Evolutionary conservation across 805 yeast species (phyloP).

Genomic region (Clavispora fructus): DNA sequence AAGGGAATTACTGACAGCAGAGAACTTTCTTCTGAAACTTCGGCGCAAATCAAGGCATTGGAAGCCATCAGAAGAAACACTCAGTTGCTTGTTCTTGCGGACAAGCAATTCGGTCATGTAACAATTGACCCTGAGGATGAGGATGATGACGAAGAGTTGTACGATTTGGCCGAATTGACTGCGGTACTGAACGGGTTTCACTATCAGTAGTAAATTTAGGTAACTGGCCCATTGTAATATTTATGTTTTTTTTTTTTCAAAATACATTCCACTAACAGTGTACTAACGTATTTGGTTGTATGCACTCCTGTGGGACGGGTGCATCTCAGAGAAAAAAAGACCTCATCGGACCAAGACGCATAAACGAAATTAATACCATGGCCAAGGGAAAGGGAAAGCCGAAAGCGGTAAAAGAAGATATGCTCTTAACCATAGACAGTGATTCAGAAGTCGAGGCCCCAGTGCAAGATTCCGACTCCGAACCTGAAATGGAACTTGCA

Average conservation of each 20-base stretch:
- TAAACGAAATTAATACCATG: conserved; percentile 4
- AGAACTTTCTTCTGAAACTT: conserved; percentile 33
- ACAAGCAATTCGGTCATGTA: conserved; percentile 12
- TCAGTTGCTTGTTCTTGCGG: conserved; percentile 35
- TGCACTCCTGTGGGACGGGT: background rate
- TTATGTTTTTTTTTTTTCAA: background rate
- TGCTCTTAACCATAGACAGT: conserved; percentile 73
- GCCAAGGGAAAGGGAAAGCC: conserved; percentile 8
- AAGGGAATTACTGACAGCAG: conserved; percentile 28
- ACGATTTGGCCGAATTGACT: conserved; percentile 23
- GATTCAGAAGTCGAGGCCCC: conserved; percentile 52
- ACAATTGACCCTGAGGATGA: conserved; percentile 18
- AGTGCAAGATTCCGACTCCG: conserved; percentile 13
- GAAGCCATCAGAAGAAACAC: conserved; percentile 35
- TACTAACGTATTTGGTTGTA: background rate
- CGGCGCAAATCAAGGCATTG: conserved; percentile 29
- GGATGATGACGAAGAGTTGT: conserved; percentile 26
- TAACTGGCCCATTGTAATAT: background rate
- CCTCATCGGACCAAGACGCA: background rate
- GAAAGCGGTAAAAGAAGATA: conserved; percentile 35
- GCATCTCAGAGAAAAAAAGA: background rate
- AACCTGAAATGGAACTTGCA: conserved; percentile 20
- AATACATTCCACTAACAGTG: background rate
- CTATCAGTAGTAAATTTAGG: conserved; percentile 4
- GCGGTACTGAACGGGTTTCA: conserved; percentile 20